Base-by-base conservation (phyloP, 805 yeast species). In the Clavispora phyllophila region DNA sequence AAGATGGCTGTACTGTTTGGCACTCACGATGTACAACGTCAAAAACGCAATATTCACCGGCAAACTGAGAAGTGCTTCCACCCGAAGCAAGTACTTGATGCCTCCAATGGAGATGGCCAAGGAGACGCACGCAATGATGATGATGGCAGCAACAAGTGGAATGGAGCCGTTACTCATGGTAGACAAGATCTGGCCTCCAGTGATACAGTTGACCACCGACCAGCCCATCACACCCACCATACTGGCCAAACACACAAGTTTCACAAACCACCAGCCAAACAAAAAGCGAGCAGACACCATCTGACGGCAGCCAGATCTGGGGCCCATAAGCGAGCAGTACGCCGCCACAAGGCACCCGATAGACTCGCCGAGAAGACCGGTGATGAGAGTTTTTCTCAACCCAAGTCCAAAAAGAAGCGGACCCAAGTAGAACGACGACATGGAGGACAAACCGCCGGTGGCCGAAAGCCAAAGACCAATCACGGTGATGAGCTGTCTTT, bases 161-260 rank as follows among this genome's bases (percentile, higher is more conserved):
- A 87, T 73, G 46, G 70, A 73, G 13, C 78, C 85, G 51, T 80
- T 65, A 31, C 88, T 80, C 17, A 88, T 68, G 33, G 84, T 75
- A 1, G 79, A 71, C 37, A 88, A 62, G 45, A 88, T 82, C 62
- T 88, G 89, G 15, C 96, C 96, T 29, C 95, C 96, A 43, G 87
- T 81, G 38, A 87, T 93, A 51, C 85, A 78, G 58, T 87, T 87
- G n/a, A 87, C 89, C 27, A 88, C 82, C n/a, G 91, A 79, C 96
- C 96, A 88, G n/a, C 96, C 96, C 53, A 86, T 60, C 13, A 84
- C 83, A 39, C 96, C 95, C 34, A 85, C 61, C 44, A 85, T 79
- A 36, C 87, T 76, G 29, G 84, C 77, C 33, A 88, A 60, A 5
- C 87, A 81, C 37, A 87, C 84, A 42, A 87, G 67, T 60, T 84